Conservation (phyloP, 2,329 filamentous ascomycete species). For the Penicillium griseofulvum region DNA sequence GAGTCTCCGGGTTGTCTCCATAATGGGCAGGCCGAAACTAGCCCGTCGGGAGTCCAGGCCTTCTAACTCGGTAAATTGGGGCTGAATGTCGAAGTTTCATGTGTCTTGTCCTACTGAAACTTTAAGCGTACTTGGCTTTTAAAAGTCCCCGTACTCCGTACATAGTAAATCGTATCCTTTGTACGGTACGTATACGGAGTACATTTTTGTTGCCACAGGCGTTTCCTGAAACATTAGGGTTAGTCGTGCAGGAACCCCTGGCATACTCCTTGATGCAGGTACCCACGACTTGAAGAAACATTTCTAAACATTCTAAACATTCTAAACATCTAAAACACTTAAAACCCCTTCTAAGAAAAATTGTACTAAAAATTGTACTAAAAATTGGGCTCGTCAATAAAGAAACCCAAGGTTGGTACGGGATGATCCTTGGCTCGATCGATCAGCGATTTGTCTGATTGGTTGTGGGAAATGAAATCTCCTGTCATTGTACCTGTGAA, state of each 20-base stretch:
- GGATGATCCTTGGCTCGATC: constrained; percentile 11
- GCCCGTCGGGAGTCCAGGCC: constrained; percentile 4
- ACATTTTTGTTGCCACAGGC: background rate
- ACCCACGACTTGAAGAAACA: background rate
- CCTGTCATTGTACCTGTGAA: background rate
- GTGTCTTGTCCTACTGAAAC: background rate
- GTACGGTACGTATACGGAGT: background rate
- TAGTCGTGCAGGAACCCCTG: constrained; percentile 4
- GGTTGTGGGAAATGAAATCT: constrained; percentile 5
- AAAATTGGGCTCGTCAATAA: background rate
- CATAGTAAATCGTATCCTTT: background rate
- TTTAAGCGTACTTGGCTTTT: background rate
- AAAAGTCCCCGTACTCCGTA: background rate
- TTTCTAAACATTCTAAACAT: background rate
- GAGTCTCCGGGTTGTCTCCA: constrained; percentile 4
- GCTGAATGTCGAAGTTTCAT: constrained; percentile 1
- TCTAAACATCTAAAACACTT: too few relatives aligned
- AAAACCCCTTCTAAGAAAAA: background rate
- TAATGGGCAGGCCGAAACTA: background rate
- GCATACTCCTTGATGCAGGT: constrained; percentile 1
- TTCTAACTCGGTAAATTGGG: background rate
- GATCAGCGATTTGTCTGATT: constrained; percentile 5
- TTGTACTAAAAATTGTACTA: background rate
- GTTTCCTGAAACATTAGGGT: constrained; percentile 7
- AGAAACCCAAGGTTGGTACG: constrained; percentile 3